Conservation (phyloP, 495 filamentous ascomycete species). For the Penicillium nucicola region DNA sequence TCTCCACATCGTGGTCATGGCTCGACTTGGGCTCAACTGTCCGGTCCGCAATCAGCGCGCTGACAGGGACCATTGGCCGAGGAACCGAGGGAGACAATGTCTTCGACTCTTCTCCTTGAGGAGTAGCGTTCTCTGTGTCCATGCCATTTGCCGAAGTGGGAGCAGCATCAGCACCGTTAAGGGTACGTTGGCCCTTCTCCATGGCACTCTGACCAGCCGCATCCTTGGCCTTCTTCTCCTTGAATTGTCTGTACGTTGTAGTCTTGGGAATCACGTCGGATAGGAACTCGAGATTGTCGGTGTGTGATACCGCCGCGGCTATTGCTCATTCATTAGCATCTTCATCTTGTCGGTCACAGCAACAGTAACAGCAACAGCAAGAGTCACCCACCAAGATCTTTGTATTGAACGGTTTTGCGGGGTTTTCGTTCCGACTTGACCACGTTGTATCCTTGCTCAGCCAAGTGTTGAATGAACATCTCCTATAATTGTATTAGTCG, state of each 20-base stretch:
- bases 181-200: slow-evolving; percentile 53
- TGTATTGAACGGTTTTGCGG: slow-evolving; percentile 92
- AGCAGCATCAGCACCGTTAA: slow-evolving; percentile 36
- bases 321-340: slow-evolving; percentile 5
- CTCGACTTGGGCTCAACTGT: slow-evolving; percentile 21
- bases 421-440: slow-evolving; percentile 89
- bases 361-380: too few relatives aligned
- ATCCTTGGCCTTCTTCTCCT: slow-evolving; percentile 57
- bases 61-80: slow-evolving; percentile 33
- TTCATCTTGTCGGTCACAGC: neutral
- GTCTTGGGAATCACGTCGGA: slow-evolving; percentile 87
- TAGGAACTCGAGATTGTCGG: slow-evolving; percentile 94
- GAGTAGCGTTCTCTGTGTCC: slow-evolving; percentile 3
- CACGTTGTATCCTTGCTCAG: slow-evolving; percentile 80
- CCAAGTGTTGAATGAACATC: slow-evolving; percentile 93
- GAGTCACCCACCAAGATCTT: slow-evolving; percentile 67
- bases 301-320: slow-evolving; percentile 83
- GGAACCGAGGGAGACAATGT: slow-evolving; percentile 23
- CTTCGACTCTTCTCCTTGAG: slow-evolving; percentile 14
- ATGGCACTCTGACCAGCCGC: slow-evolving; percentile 37
- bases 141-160: slow-evolving; percentile 31
- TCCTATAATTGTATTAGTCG: slow-evolving; percentile 53
- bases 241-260: slow-evolving; percentile 73
- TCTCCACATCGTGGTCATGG: slow-evolving; percentile 54
- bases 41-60: slow-evolving; percentile 39